phyloP scores from a whole-genome alignment of 2,329 filamentous ascomycete species.

The Lachnellula suecica region DNA sequence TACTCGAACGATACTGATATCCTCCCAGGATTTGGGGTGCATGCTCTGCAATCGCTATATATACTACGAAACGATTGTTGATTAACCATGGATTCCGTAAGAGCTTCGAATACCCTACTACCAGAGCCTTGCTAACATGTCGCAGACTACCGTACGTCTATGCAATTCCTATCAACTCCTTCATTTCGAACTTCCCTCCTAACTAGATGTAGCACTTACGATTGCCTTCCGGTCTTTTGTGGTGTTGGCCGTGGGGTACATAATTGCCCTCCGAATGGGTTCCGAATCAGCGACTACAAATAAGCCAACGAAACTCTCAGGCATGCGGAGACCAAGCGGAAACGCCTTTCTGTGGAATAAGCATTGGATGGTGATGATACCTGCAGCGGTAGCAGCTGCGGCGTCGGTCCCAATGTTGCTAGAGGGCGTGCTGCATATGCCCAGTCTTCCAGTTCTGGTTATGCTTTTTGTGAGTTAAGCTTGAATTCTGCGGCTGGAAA shows the following conservation, averaged over 20 bases:
- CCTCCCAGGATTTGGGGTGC: slow-evolving; percentile 14
- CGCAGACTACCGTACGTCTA: slow-evolving; percentile 23
- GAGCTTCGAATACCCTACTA: slow-evolving; percentile 1
- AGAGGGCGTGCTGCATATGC: slow-evolving; percentile 27
- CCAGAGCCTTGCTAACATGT: slow-evolving; percentile 10
- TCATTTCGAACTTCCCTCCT: background rate
- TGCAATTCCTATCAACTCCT: background rate
- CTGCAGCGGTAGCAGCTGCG: slow-evolving; percentile 21
- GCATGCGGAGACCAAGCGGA: slow-evolving; percentile 11
- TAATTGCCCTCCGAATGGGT: slow-evolving; percentile 8
- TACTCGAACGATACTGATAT: background rate
- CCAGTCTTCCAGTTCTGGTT: slow-evolving; percentile 25
- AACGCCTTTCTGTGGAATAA: slow-evolving; percentile 6
- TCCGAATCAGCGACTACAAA: slow-evolving; percentile 1
- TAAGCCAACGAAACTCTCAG: slow-evolving; percentile 3
- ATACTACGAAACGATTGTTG: slow-evolving; percentile 22
- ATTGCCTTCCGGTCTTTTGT: slow-evolving; percentile 20
- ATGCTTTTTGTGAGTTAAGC: slow-evolving; percentile 28
- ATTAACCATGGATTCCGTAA: slow-evolving; percentile 22
- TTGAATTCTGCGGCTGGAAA: background rate
- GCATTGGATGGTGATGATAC: slow-evolving; percentile 19
- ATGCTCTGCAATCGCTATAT: slow-evolving; percentile 19
- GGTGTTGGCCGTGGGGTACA: slow-evolving; percentile 12
- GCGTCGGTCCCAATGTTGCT: slow-evolving; percentile 25
- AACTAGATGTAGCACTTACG: slow-evolving; percentile 15